Conservation (phyloP, 192 early-diverging fungal genomes). For the Gaertneriomyces sp. region DNA sequence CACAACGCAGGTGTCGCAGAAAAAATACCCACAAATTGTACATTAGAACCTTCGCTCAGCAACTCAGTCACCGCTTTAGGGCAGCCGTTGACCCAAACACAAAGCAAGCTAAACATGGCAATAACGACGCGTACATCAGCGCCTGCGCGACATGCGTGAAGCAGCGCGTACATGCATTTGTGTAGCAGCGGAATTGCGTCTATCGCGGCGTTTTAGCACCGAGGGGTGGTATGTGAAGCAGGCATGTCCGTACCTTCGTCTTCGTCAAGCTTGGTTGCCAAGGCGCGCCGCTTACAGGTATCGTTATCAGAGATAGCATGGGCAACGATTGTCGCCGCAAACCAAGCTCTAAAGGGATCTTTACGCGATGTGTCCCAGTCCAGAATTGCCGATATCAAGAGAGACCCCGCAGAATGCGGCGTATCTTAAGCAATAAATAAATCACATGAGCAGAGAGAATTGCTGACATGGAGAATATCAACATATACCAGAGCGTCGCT, state of each 20-base stretch:
- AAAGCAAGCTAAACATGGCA: conserved; percentile 74
- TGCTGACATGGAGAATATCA: neutral
- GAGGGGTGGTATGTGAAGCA: neutral
- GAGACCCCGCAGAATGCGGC: conserved; percentile 81
- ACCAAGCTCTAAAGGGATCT: conserved; percentile 88
- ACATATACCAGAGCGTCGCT: conserved; percentile 43
- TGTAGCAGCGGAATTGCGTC: conserved; percentile 87
- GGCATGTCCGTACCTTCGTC: conserved; percentile 50
- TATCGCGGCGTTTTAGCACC: conserved; percentile 28
- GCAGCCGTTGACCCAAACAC: conserved; percentile 82
- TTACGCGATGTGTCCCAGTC: conserved; percentile 65
- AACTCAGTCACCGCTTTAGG: conserved; percentile 76
- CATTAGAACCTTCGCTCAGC: conserved; percentile 81
- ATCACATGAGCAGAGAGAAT: neutral
- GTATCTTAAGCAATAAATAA: conserved; percentile 43
- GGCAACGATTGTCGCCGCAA: conserved; percentile 77
- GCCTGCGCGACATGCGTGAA: conserved; percentile 56
- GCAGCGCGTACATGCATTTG: conserved; percentile 72
- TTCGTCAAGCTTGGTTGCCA: conserved; percentile 71
- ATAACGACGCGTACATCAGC: conserved; percentile 69
- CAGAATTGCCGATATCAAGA: conserved; percentile 76
- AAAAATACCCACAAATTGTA: conserved; percentile 74
- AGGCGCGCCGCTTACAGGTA: conserved; percentile 72
- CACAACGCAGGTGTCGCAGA: conserved; percentile 12
- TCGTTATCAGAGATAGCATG: conserved; percentile 73